Conservation (phyloP, 2,329 filamentous ascomycete species). For the Leptographium flavum region DNA sequence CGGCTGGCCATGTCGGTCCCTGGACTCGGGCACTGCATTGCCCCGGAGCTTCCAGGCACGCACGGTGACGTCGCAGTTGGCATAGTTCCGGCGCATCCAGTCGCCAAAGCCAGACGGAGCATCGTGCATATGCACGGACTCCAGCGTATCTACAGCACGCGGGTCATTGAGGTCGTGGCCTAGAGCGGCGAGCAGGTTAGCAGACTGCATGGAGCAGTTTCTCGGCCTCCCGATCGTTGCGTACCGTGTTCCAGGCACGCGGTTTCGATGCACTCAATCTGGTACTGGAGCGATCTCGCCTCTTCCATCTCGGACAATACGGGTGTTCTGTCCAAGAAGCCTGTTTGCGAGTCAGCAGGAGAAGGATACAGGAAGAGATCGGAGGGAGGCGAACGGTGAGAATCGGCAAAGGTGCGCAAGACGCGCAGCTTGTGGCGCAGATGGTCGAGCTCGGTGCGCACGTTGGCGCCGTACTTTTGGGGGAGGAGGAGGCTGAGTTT, state of each 20-base stretch:
- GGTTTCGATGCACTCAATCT: slow-evolving; percentile 42
- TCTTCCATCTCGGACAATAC: slow-evolving; percentile 41
- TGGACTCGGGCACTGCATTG: slow-evolving; percentile 20
- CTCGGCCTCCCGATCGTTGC: slow-evolving; percentile 6
- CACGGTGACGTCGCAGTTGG: slow-evolving; percentile 32
- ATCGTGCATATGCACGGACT: slow-evolving; percentile 21
- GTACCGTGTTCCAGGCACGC: slow-evolving; percentile 34
- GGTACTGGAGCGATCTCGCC: slow-evolving; percentile 40
- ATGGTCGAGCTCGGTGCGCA: slow-evolving; percentile 36
- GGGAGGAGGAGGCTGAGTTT: slow-evolving; percentile 33
- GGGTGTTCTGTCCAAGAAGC: slow-evolving; percentile 24
- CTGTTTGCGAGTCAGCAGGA: slow-evolving; percentile 13
- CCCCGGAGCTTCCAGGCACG: slow-evolving; percentile 25
- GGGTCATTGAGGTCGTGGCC: slow-evolving; percentile 28
- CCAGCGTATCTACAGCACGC: slow-evolving; percentile 24
- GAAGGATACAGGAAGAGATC: slow-evolving; percentile 8
- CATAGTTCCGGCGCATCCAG: slow-evolving; percentile 39
- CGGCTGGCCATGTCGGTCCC: slow-evolving; percentile 8
- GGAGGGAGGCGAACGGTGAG: slow-evolving; percentile 28
- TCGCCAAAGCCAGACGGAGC: slow-evolving; percentile 31
- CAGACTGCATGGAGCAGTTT: neutral
- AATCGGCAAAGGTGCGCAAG: slow-evolving; percentile 32
- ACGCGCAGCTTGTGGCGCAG: slow-evolving; percentile 39
- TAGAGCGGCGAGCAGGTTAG: slow-evolving; percentile 10
- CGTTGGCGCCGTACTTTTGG: slow-evolving; percentile 31